Evolutionary conservation across 2,329 filamentous ascomycete genomes (phyloP), one percentile per base, ranked within the genome.

Genomic region (Monilinia polystroma): DNA sequence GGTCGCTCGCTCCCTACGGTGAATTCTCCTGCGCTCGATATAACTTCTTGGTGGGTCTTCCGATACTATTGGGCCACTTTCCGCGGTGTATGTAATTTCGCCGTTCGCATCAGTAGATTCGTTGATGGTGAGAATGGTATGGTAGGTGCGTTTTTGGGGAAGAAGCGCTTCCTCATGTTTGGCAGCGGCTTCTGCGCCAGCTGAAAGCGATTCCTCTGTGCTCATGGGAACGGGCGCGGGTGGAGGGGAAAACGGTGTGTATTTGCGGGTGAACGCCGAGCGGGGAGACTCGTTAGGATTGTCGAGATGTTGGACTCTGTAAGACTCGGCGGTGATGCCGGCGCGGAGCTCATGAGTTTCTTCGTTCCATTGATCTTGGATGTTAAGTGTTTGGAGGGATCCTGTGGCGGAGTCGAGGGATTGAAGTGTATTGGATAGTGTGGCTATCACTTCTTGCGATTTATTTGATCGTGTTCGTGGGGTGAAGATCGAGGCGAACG

Each of bases 401-500:
- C 83, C 81, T 80, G 87, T 83, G 68, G 84, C 84, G 57, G 82
- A 79, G 71, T 88, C 87, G 38, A 89, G 79, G 70, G 83, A 82
- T 69, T 88, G 80, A 72, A 88, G 84, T 68, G 85, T 84, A 68
- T 79, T 79, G 38, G 84, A 84, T 65, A 93, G 79, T 23, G 90
- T 92, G 71, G 86, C 85, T 73, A 92, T 87, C 64, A 91, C 88
- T 73, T 85, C 83, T 76, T 80, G 78, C 43, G 72, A 77, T 73
- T 85, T 84, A 75, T 80, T 80, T 69, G 78, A 74, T 72, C 82
- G 82, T 29, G 79, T 78, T 64, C 82, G 84, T 67, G 81, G 77
- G 55, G 88, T 83, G 78, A 98, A 98, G 75, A 99, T 93, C 75
- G 90, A 84, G 69, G 91, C 89, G 78, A 98, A 97, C 60, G 89